Evolutionary conservation across 345 rosid species (phyloP), one percentile per base, ranked within the genome.

Genomic region (Dipteronia sinensis): DNA sequence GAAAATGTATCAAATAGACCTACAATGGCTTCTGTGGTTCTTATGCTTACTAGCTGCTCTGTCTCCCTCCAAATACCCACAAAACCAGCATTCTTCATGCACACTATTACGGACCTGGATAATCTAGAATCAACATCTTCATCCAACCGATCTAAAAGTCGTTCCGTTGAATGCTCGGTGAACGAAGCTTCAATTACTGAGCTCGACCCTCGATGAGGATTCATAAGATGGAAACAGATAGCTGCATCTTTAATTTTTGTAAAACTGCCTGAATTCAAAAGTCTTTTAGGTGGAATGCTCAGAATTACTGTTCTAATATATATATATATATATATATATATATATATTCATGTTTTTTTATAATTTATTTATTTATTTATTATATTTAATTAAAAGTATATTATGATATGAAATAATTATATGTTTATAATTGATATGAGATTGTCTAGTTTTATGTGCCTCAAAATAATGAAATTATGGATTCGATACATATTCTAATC

Each of bases 41-140:
- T 86, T 0, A 88, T 90, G 94, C 88, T 89, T 10, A 78, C 29
- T 16, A 87, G 87, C 74, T 40, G 69, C 62, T 89, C 88, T 0
- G 59, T 80, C 23, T 82, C 85, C 0, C 85, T 90, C 19, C 85
- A 85, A 1, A 27, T 73, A 10, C 94, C 93, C 1, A 78, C 84
- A 0, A 29, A 66, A 59, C 93, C 93, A 0, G 88, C 88, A 1
- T 89, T 87, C 63, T 72, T 63, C 64, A 12, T 64, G 76, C 79
- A 83, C 29, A 73, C 9, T 42, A 68, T 75, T 6, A n/a, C 62
- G 1, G 76, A 44, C 67, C 73, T 74, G 15, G 72, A 64, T 63
- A 29, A 5, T 42, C 11, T 29, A 53, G 44, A 61, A 46, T 78
- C 75, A n/a, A 47, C 79, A 0, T 31, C 38, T 31, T 31, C 38